These are phyloP conservation scores for Aspergillus aculeatinus DNA, from an alignment of 2,329 filamentous ascomycete species.

Conservation along the genomic window DNA sequence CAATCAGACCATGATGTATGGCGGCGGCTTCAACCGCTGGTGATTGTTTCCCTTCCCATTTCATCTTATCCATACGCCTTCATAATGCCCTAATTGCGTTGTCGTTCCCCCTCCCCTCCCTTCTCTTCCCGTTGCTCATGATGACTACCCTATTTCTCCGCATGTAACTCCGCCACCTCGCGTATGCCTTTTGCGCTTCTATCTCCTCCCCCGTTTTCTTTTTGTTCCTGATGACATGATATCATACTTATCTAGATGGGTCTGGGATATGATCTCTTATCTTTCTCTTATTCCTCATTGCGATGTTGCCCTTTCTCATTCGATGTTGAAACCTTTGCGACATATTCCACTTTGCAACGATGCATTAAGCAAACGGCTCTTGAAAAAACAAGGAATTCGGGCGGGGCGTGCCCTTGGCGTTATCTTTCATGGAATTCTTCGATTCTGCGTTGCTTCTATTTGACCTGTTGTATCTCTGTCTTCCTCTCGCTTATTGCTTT, in stretches of 20 bases:
- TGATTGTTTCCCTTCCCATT: constrained; percentile 42
- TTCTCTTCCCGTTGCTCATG: constrained; percentile 19
- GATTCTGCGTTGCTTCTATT: constrained; percentile 19
- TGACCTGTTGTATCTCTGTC: constrained; percentile 21
- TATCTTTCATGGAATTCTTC: constrained; percentile 25
- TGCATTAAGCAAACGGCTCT: constrained; percentile 37
- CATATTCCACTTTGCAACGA: constrained; percentile 27
- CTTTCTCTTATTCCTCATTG: constrained; percentile 19
- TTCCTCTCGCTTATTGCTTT: constrained; percentile 15
- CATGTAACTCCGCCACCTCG: constrained; percentile 15
- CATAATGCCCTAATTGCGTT: constrained; percentile 24
- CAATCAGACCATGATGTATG: constrained; percentile 78
- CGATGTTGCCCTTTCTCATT: constrained; percentile 18
- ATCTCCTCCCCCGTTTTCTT: constrained; percentile 21
- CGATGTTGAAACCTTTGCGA: constrained; percentile 26
- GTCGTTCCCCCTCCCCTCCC: constrained; percentile 11
- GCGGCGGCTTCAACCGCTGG: constrained; percentile 67
- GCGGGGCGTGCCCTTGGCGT: constrained; percentile 39
- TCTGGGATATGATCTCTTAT: constrained; percentile 25
- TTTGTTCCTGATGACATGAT: constrained; percentile 33
- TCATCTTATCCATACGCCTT: background rate
- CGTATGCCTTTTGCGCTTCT: constrained; percentile 22
- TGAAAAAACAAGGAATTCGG: constrained; percentile 31
- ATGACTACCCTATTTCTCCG: constrained; percentile 19
- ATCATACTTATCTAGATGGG: constrained; percentile 29